Conservation (phyloP, 805 yeast genomes). For the Hanseniaspora opuntiae region DNA sequence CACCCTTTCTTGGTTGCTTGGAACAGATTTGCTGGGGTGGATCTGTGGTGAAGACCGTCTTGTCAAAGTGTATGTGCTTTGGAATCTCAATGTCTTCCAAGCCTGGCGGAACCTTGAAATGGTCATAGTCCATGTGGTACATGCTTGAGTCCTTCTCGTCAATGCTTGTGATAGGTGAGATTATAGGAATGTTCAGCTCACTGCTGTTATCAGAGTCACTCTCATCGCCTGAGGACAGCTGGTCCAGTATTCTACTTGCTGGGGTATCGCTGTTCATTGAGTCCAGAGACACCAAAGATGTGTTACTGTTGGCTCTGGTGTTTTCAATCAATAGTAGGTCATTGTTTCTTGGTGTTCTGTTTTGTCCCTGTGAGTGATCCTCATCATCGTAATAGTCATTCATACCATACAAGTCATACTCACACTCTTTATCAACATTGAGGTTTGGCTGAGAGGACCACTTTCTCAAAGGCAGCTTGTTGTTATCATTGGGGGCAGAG, state of each 20-base stretch:
- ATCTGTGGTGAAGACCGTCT: constrained; percentile 61
- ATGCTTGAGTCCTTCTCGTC: neutral
- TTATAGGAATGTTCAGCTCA: neutral
- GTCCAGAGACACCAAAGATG: neutral
- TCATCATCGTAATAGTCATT: constrained; percentile 12
- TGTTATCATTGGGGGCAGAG: neutral
- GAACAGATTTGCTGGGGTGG: constrained; percentile 88
- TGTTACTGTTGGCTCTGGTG: constrained; percentile 1
- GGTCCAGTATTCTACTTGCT: neutral
- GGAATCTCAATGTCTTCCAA: constrained; percentile 31
- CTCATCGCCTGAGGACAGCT: neutral
- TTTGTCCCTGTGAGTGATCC: neutral
- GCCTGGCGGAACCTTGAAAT: constrained; percentile 25
- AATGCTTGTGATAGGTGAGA: constrained; percentile 8
- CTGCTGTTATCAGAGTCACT: neutral
- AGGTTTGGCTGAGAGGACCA: constrained; percentile 20
- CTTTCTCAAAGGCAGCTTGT: constrained; percentile 21
- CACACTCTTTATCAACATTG: constrained; percentile 14
- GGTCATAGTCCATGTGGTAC: neutral
- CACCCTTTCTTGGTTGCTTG: constrained; percentile 66
- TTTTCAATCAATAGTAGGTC: neutral
- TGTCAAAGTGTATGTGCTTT: constrained; percentile 62
- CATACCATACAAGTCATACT: constrained; percentile 11
- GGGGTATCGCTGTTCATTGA: neutral
- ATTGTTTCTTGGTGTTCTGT: neutral